phyloP scores from a whole-genome alignment of 2,329 filamentous ascomycete species.

The Epicoccum nigrum region DNA sequence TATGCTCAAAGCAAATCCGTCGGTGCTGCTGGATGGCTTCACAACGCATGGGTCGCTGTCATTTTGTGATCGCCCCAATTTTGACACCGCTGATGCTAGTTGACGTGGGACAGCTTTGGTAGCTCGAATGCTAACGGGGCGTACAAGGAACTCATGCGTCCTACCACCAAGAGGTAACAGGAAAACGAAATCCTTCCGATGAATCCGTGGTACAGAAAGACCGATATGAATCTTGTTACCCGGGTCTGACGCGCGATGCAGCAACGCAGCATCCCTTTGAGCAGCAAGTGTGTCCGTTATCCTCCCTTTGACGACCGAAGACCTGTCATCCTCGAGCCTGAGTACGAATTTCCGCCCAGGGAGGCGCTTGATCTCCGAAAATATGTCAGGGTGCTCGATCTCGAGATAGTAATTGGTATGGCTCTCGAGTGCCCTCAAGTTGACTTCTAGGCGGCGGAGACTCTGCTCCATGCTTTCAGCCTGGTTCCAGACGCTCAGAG shows the following conservation, averaged over 20 bases:
- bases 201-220: constrained; percentile 32
- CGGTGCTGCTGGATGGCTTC: constrained; percentile 24
- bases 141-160: constrained; percentile 32
- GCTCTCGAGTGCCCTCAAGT: constrained; percentile 29
- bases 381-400: constrained; percentile 33
- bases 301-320: constrained; percentile 20
- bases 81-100: constrained; percentile 3
- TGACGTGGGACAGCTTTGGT: not conserved
- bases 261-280: constrained; percentile 35
- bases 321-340: constrained; percentile 20
- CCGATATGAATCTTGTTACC: constrained; percentile 31
- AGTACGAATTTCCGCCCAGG: constrained; percentile 29
- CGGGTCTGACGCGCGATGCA: constrained; percentile 25
- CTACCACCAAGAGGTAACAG: constrained; percentile 22
- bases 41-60: constrained; percentile 22
- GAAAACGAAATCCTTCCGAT: constrained; percentile 36
- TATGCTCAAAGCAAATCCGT: constrained; percentile 31
- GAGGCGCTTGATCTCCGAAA: constrained; percentile 27
- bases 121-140: constrained; percentile 14
- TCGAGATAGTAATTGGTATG: constrained; percentile 32
- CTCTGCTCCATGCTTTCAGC: constrained; percentile 26
- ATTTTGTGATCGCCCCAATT: constrained; percentile 20
- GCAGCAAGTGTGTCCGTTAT: constrained; percentile 27
- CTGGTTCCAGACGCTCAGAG: constrained; percentile 23
- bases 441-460: constrained; percentile 25